Evolutionary conservation across 257 asterid genomes (phyloP).

Genomic region (Plantago major): DNA sequence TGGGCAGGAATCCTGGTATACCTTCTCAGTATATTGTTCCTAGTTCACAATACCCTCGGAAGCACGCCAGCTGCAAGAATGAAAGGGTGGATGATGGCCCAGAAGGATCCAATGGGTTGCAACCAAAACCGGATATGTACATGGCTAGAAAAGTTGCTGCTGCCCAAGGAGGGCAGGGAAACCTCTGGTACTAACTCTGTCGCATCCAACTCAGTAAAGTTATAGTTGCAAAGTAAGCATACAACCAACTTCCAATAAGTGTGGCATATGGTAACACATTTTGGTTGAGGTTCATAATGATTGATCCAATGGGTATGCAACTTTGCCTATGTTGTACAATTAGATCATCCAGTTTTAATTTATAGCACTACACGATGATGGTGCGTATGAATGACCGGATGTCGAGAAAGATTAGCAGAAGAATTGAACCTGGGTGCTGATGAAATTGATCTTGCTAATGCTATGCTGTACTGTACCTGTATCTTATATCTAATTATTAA

Average conservation of each 20-base stretch:
- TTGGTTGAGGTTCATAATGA: no score
- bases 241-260: no score
- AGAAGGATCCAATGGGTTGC: conserved; percentile 37
- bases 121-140: conserved; percentile 39
- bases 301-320: no score
- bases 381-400: background rate
- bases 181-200: conserved; percentile 40
- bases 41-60: conserved; percentile 43
- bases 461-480: background rate
- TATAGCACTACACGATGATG: background rate
- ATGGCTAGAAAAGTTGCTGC: conserved; percentile 43
- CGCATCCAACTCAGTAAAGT: background rate
- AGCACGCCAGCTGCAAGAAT: conserved; percentile 32
- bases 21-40: conserved; percentile 57
- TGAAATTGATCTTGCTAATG: background rate
- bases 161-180: conserved; percentile 39
- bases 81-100: conserved; percentile 32
- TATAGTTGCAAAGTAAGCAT: no score
- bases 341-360: no score
- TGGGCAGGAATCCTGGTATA: conserved; percentile 48
- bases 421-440: background rate
- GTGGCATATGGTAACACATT: background rate
- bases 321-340: no score
- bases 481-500: background rate
- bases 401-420: no score